Percentiles rank a stretch among this genome's conserved stretches.
These are phyloP conservation scores for Lactarius tabidus DNA, from an alignment of 768 basidiomycete genomes.

Conservation along the genomic window DNA sequence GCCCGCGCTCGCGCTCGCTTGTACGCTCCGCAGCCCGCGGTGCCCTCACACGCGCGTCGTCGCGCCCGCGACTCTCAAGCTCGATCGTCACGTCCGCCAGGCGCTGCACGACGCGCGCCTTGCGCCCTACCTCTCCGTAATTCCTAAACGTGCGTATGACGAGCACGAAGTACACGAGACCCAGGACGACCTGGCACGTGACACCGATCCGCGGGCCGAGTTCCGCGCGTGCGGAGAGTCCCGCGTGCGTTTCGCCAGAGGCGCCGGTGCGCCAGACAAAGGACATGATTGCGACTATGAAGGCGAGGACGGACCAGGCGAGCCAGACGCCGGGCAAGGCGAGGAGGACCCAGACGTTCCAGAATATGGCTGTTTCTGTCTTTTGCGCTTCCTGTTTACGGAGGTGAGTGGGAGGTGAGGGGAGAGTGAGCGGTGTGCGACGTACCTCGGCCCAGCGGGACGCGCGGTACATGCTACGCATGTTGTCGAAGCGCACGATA, in stretches of 20 bases:
- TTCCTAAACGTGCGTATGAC: slow-evolving; percentile 55
- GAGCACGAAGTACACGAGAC: slow-evolving; percentile 44
- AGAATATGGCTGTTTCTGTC: slow-evolving; percentile 43
- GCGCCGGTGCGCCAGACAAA: slow-evolving; percentile 50
- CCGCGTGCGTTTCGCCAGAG: neutral
- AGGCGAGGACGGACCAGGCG: slow-evolving; percentile 38
- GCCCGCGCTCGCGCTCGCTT: neutral
- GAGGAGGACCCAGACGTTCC: slow-evolving; percentile 71
- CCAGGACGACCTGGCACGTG: slow-evolving; percentile 51
- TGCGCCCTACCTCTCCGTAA: slow-evolving; percentile 43
- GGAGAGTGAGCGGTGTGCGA: neutral
- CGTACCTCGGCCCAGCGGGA: slow-evolving; percentile 55
- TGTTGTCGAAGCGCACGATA: slow-evolving; percentile 65
- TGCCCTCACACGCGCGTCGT: neutral
- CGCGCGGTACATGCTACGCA: slow-evolving; percentile 69
- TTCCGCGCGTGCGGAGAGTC: slow-evolving; percentile 28
- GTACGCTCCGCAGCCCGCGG: neutral
- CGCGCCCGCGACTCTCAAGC: slow-evolving; percentile 14
- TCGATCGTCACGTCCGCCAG: slow-evolving; percentile 27
- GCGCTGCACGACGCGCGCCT: slow-evolving; percentile 13
- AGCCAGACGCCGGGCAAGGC: slow-evolving; percentile 63
- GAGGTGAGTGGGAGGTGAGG: neutral
- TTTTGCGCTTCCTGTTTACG: slow-evolving; percentile 51
- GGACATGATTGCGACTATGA: slow-evolving; percentile 52
- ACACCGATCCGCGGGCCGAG: slow-evolving; percentile 54